Conservation (phyloP, 1,284 basidiomycete genomes). For the Somion occarium region DNA sequence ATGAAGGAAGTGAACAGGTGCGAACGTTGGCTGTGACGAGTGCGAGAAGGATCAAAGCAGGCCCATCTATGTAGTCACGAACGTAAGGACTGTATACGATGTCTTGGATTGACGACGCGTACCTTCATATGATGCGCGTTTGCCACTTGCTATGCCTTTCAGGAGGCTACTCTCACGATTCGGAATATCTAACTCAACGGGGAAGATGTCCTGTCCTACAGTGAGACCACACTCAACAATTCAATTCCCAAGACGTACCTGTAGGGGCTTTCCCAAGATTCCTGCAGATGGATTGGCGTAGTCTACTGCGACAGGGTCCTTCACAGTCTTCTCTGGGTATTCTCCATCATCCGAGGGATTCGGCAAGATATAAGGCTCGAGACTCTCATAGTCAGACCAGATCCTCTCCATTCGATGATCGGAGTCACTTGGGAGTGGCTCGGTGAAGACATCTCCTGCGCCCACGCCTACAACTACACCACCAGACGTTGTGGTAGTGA, state of each 20-base stretch:
- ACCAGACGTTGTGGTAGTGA: constrained; percentile 14
- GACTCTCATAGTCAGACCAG: constrained; percentile 78
- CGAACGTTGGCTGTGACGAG: constrained; percentile 89
- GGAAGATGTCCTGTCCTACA: constrained; percentile 62
- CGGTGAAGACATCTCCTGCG: constrained; percentile 21
- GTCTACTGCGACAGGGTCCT: constrained; percentile 49
- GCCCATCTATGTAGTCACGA: constrained; percentile 59
- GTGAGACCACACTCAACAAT: background rate
- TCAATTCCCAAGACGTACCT: too few species aligned
- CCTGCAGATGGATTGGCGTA: constrained; percentile 33
- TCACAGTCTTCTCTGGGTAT: constrained; percentile 37
- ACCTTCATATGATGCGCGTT: constrained; percentile 65
- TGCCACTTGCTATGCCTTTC: constrained; percentile 33
- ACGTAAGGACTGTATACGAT: too few species aligned
- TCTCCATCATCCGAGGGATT: constrained; percentile 27
- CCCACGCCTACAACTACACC: constrained; percentile 9
- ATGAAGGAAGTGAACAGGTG: constrained; percentile 84
- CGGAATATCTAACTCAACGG: constrained; percentile 70
- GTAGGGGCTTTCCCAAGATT: constrained; percentile 49
- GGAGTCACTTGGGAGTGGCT: constrained; percentile 68
- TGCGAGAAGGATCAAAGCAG: constrained; percentile 77
- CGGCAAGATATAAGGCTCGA: constrained; percentile 64
- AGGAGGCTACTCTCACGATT: constrained; percentile 58
- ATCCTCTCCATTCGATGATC: constrained; percentile 74
- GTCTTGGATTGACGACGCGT: background rate